Base-by-base conservation (phyloP, 306 rosid species). In the Vigna mungo region DNA sequence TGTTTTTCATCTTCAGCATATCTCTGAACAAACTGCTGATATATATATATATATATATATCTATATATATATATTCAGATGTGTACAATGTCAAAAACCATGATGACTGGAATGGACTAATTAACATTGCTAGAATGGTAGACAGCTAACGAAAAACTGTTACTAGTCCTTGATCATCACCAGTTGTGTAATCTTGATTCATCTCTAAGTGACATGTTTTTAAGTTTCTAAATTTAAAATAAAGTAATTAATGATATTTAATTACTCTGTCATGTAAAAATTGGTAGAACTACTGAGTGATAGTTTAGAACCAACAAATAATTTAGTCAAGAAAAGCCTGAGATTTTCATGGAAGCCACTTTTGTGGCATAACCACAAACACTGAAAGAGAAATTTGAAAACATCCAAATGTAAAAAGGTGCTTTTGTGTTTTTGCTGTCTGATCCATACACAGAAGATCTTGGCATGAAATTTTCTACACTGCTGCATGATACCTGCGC, bases 371-470 rank as follows among this genome's bases (percentile, higher is more conserved):
- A 39, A n/a, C 23, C 21, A 36, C 32, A 53, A 36, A 62, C 73
- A 62, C 1, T 13, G 20, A 62, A 58, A 62, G 68, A 52, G 32
- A 25, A 30, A 13, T 30, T 36, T 30, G 66, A 60, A 69, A 62
- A 75, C 41, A 67, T 9, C 71, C 70, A 62, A 70, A 69, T 46
- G 76, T 49, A 15, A 43, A 41, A 68, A 74, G 32, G 43, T 1
- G 3, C 53, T 55, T 79, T 79, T 47, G 68, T 76, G 78, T 23
- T 53, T 59, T 70, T 63, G 7, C 11, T 61, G 58, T 79, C 63
- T 68, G 27, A 80, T 66, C 25, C 63, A 67, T 47, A 7, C 47
- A 56, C 80, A 79, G 48, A 68, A 63, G 2, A 54, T 51, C 30
- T 44, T 63, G 30, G 49, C 56, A 15, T 68, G 41, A 74, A 53